Percentiles rank a stretch among this genome's conserved stretches.
These are phyloP conservation scores for Trichophyton equinum DNA, from an alignment of 2,329 filamentous ascomycete genomes.

Conservation along the genomic window DNA sequence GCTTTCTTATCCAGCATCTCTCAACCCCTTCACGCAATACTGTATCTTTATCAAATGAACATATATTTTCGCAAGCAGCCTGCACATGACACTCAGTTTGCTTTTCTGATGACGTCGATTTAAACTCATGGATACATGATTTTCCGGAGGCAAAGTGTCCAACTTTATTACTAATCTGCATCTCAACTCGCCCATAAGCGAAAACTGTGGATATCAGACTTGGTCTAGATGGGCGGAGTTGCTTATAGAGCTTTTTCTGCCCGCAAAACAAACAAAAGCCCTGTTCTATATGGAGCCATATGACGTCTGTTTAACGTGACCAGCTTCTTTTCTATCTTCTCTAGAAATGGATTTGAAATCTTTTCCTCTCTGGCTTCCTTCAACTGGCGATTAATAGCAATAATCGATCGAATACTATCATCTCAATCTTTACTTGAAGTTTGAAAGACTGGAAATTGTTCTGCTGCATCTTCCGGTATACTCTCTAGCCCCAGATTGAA, in stretches of 20 bases:
- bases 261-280: not conserved
- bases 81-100: not conserved
- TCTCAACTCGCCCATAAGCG: not conserved
- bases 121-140: conserved; percentile 1
- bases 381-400: not conserved
- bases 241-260: not conserved
- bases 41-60: not conserved
- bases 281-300: not conserved
- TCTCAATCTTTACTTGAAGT: not conserved
- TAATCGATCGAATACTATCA: not conserved
- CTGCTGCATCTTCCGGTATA: not conserved
- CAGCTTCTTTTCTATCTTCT: not conserved
- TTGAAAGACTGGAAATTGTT: not conserved
- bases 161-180: not conserved
- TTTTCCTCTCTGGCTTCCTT: not conserved
- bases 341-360: not conserved
- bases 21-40: not conserved
- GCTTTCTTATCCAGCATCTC: not conserved
- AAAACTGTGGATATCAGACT: not conserved
- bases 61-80: not conserved
- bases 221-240: conserved; percentile 1
- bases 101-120: conserved; percentile 1
- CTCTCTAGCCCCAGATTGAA: not conserved
- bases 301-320: not conserved
- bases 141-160: not conserved